Conservation (phyloP, 257 asterid genomes). For the Scutellaria barbata region DNA sequence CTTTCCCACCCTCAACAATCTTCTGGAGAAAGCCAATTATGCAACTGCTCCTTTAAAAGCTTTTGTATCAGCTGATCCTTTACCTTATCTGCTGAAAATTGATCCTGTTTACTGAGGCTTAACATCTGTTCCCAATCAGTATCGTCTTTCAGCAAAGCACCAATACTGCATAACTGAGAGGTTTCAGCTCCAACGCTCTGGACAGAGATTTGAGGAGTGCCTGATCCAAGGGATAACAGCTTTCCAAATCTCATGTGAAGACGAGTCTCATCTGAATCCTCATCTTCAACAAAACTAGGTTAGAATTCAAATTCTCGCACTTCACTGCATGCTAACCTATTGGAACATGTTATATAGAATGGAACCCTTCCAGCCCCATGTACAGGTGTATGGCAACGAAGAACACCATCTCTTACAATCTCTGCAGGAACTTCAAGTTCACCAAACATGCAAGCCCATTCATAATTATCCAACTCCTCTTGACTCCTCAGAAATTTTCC, state of each 20-base stretch:
- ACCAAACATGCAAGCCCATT: slow-evolving; percentile 98
- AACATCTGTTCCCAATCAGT: slow-evolving; percentile 76
- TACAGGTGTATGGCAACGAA: slow-evolving; percentile 75
- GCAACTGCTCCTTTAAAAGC: slow-evolving; percentile 75
- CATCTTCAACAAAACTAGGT: slow-evolving; percentile 46
- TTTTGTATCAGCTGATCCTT: slow-evolving; percentile 68
- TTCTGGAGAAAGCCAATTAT: slow-evolving; percentile 73
- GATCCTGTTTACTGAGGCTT: slow-evolving; percentile 48
- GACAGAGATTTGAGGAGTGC: slow-evolving; percentile 38
- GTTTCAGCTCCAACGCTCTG: slow-evolving; percentile 47
- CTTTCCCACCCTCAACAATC: slow-evolving; percentile 77
- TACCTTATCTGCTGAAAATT: slow-evolving; percentile 55
- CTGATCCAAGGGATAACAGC: slow-evolving; percentile 64
- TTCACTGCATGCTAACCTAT: slow-evolving; percentile 96
- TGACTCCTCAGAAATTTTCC: slow-evolving; percentile 72
- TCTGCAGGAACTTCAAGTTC: slow-evolving; percentile 88
- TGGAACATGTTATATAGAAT: slow-evolving; percentile 83
- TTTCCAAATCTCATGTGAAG: slow-evolving; percentile 79
- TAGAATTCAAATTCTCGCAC: slow-evolving; percentile 88
- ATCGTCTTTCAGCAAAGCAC: slow-evolving; percentile 59
- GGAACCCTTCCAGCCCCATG: slow-evolving; percentile 82
- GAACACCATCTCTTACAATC: slow-evolving; percentile 75
- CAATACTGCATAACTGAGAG: slow-evolving; percentile 50
- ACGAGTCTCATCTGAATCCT: slow-evolving; percentile 60
- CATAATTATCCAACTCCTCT: slow-evolving; percentile 59